Evolutionary conservation across 2,329 filamentous ascomycete species (phyloP), one percentile per base, ranked within the genome.

Genomic region (Sporothrix luriei): DNA sequence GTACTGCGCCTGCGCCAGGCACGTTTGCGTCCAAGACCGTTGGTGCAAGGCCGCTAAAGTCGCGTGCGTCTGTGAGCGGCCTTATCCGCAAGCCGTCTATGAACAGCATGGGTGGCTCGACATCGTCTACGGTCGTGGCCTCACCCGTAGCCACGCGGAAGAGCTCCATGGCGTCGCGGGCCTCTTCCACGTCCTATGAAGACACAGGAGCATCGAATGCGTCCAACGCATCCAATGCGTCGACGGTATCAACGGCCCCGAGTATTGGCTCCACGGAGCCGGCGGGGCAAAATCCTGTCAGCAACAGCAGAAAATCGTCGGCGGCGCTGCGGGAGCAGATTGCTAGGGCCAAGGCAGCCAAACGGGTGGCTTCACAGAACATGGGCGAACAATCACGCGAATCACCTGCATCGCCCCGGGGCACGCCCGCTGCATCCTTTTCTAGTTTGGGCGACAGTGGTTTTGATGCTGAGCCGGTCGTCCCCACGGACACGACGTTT

Each of bases 291-390:
- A 66, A 61, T 5, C 48, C 68, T 7, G 49, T 59, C 24, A 72
- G 74, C 48, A 75, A 78, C 0, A 77, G 74, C 68, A 78, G 80
- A 51, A 95, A 91, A 75, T 93, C 93, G 0, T 97, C 94, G 0
- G 83, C 86, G 19, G 90, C 93, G 0, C 81, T 99, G 16, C 88
- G 95, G 46, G 93, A 97, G 66, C 94, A 95, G 68, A 97, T 98
- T 72, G 93, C 94, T 49, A 94, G 94, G 75, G 94, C 95, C 0
- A 97, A 94, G 77, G 93, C 93, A 2, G 91, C 93, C 2, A 90
- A 88, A 69, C 86, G 88, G 72, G 88, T 86, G 13, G 81, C 82
- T 3, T 76, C 79, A 1, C 66, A 69, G 26, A 54, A 68, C 2
- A 40, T 79, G 5, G 55, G 48, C 9, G 64, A 67, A 4, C 49